Base-by-base conservation (phyloP, 352 stramenopile species). In the Phytophthora brassicae region DNA sequence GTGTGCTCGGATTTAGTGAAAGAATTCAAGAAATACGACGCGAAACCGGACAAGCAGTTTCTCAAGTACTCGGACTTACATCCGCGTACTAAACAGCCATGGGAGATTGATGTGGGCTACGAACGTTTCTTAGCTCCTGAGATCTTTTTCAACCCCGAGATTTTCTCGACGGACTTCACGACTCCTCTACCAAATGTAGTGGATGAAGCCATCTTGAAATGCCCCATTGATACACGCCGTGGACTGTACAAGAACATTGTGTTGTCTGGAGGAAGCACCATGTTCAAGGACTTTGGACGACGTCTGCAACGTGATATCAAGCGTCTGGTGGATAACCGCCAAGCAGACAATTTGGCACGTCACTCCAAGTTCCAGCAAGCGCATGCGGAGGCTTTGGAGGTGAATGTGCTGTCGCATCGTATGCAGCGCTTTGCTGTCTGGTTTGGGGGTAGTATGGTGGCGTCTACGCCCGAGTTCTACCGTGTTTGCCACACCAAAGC, bases 171-270 rank as follows among this genome's bases (percentile, higher is more conserved):
- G 17, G 89, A 98, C 53, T 98, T 97, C 63, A 92, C 88, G 41
- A 97, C 79, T 22, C 91, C 92, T 39, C 77, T 98, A 56, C 93
- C 95, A 16, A 90, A 96, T 26, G 89, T 98, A 23, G 95, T 99
- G 42, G 95, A 99, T 65, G 79, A 98, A 60, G 86, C 88, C 5
- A 98, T 99, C 57, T 76, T 98, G 52, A 96, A 96, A 66, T 98
- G 93, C 53, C 95, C 95, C 8, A 98, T 99, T 70, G 95, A 99
- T 72, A 97, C 90, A 39, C 82, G 95, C 0, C 80, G 94, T 36
- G 89, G 87, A 16, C 69, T 99, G 23, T 98, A 98, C 86, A 97
- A 97, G 72, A 98, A 98, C 76, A 98, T 98, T 68, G 94, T 98
- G 52, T 75, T 98, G 8, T 97, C 86, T 28, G 95, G 95, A 54